Evolutionary conservation across 2,329 filamentous ascomycete species (phyloP).

Genomic region (Alternaria novae-zelandiae): DNA sequence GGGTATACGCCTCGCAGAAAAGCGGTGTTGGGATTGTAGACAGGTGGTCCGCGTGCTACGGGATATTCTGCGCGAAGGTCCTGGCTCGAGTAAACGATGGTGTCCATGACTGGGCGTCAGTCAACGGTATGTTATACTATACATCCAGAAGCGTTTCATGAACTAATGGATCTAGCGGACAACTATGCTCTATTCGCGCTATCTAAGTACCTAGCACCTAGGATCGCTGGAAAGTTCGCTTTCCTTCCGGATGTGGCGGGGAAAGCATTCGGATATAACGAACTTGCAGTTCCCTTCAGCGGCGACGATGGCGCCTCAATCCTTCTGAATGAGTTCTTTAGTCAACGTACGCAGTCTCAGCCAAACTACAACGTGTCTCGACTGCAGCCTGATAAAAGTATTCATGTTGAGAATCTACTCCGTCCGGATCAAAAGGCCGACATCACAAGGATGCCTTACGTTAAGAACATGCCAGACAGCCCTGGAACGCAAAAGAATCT

Average conservation of each 20-base stretch:
- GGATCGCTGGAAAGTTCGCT: not conserved
- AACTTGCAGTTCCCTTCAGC: not conserved
- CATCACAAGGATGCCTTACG: too few relatives aligned
- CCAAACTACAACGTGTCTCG: not conserved
- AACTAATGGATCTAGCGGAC: not conserved
- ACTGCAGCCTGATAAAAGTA: not conserved
- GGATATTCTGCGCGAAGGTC: not conserved
- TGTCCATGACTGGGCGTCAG: not conserved
- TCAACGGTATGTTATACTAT: not conserved
- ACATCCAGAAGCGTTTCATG: too few relatives aligned
- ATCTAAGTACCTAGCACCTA: not conserved
- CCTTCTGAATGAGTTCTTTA: too few relatives aligned
- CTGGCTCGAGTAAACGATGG: not conserved
- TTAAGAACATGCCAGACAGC: too few relatives aligned
- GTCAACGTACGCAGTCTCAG: not conserved
- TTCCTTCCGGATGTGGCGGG: not conserved
- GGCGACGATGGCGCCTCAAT: not conserved
- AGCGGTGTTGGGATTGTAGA: not conserved
- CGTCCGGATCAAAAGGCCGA: too few relatives aligned
- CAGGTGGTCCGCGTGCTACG: not conserved
- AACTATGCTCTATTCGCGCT: slow-evolving; percentile 1
- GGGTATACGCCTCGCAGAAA: not conserved
- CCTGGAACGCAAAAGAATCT: too few relatives aligned
- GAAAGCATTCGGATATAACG: not conserved
- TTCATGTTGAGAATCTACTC: not conserved